Evolutionary conservation across 1,139 yeast genomes (phyloP).

Genomic region (Debaryomyces sp.): DNA sequence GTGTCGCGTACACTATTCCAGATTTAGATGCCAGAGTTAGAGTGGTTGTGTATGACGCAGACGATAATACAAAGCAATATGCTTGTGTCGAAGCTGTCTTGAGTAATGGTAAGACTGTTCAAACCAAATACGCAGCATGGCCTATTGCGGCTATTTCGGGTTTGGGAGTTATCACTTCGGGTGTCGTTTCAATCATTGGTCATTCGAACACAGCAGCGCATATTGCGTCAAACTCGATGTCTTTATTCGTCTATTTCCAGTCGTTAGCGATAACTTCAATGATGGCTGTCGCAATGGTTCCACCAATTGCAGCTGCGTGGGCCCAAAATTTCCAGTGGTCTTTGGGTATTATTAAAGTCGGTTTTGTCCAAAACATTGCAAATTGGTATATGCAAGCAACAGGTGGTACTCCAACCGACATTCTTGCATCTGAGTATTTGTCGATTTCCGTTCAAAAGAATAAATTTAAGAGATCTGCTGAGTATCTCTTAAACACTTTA

Average conservation of each 20-base stretch:
- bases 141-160: slow-evolving; percentile 94
- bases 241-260: slow-evolving; percentile 92
- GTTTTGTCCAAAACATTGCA: slow-evolving; percentile 84
- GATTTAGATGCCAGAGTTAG: slow-evolving; percentile 91
- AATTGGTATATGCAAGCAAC: slow-evolving; percentile 97
- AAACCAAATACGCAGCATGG: slow-evolving; percentile 94
- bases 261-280: slow-evolving; percentile 88
- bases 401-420: slow-evolving; percentile 83
- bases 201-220: slow-evolving; percentile 95
- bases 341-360: slow-evolving; percentile 79
- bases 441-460: slow-evolving; percentile 81
- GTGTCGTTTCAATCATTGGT: slow-evolving; percentile 83
- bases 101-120: slow-evolving; percentile 90
- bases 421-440: slow-evolving; percentile 55
- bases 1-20: slow-evolving; percentile 86
- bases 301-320: slow-evolving; percentile 99
- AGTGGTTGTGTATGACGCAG: slow-evolving; percentile 61
- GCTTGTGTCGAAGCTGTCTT: slow-evolving; percentile 94
- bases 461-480: slow-evolving; percentile 29
- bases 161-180: slow-evolving; percentile 83
- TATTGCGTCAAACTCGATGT: slow-evolving; percentile 92
- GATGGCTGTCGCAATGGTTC: slow-evolving; percentile 93
- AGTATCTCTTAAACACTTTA: slow-evolving; percentile 20
- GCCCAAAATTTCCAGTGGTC: slow-evolving; percentile 97
- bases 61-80: slow-evolving; percentile 43